Percentiles rank a stretch among this genome's conserved stretches.
Evolutionary conservation across 305 asterid genomes (phyloP).

Genomic region (Plantago coronopus): DNA sequence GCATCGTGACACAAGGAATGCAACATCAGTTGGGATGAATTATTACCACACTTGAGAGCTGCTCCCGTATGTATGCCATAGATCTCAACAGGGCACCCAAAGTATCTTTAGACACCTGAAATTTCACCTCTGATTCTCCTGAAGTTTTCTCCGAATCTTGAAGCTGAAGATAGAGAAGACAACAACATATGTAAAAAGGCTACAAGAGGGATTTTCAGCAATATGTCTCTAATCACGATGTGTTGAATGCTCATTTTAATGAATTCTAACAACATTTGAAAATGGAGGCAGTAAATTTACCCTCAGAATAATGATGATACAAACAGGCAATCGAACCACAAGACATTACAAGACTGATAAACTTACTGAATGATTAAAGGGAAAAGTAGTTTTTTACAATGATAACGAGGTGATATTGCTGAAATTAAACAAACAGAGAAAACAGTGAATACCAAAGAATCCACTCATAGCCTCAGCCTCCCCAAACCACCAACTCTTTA

Average conservation of each 20-base stretch:
- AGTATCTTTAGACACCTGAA: constrained; percentile 82
- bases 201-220: constrained; percentile 9
- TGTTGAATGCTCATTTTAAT: neutral
- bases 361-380: no score
- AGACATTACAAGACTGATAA: no score
- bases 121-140: constrained; percentile 79
- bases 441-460: no score
- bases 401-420: no score
- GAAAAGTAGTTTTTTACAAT: no score
- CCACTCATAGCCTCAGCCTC: no score
- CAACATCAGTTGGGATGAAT: constrained; percentile 17
- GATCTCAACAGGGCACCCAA: constrained; percentile 91
- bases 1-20: constrained; percentile 17
- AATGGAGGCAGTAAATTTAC: no score
- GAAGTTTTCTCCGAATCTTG: constrained; percentile 69
- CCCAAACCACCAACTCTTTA: no score
- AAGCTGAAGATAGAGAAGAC: constrained; percentile 48
- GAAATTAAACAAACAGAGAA: no score
- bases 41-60: constrained; percentile 67
- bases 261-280: no score
- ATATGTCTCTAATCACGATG: neutral
- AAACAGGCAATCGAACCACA: no score
- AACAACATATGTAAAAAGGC: constrained; percentile 21
- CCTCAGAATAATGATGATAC: no score
- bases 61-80: constrained; percentile 85